Evolutionary conservation across 148 eudicot genomes (phyloP), one percentile per base, ranked within the genome.

Genomic region (Selenicereus undatus): DNA sequence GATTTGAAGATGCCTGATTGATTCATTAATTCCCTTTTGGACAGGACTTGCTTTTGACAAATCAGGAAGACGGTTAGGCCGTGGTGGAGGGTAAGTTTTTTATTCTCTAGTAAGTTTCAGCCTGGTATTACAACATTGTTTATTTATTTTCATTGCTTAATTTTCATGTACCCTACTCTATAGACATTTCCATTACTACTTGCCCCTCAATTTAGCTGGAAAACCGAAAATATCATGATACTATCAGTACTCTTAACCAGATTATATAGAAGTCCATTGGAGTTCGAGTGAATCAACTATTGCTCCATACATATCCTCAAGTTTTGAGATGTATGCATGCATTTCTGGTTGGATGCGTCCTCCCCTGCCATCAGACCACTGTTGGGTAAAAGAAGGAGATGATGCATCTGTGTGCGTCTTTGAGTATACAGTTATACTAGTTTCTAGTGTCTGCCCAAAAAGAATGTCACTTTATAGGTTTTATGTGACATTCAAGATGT

Each of bases 11-110:
- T 24, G 51, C 32, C 12, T 56, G 20, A 73, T 58, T 73, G 39
- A 56, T 42, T 39, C 70, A 30, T 73, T 4, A 65, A 17, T 24
- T 12, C 32, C 27, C 58, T 65, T 43, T 52, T 71, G 74, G 79
- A 68, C 81, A 97, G 99, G 99, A 71, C 98, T 97, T 80, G 99
- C 99, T 76, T 97, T 97, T 82, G 99, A 97, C 86, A 94, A 81
- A 89, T 81, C 90, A 81, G 98, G 99, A 85, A 90, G 94, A 82
- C 97, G 99, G 43, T 83, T 97, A 86, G 99, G 99, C 84, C 99
- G 99, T 76, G 98, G 99, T 76, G 99, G 99, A 87, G 99, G 99
- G 99, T 97, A 89, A 78, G 97, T 10, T 83, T 65, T 29, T 51
- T 27, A 43, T 65, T 76, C 58, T 73, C 56, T 73, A 29, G 14